Conservation (phyloP, 495 filamentous ascomycete genomes). For the Penicillium samsonianum region DNA sequence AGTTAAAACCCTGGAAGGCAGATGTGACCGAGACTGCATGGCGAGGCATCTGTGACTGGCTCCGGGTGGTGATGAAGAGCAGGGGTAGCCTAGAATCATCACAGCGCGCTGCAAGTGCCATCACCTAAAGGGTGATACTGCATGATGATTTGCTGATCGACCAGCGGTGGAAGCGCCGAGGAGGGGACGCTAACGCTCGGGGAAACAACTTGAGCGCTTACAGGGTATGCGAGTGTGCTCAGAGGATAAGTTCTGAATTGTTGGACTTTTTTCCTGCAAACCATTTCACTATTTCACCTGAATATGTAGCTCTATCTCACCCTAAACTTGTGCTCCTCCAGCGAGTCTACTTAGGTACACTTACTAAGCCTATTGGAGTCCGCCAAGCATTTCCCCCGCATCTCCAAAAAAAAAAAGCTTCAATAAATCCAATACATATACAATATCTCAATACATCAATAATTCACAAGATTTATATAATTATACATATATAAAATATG, state of each 20-base stretch:
- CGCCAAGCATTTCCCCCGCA: conserved; percentile 13
- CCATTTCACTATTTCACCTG: background rate
- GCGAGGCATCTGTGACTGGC: conserved; percentile 19
- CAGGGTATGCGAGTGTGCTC: background rate
- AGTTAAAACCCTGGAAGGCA: conserved; percentile 35
- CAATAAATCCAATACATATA: background rate
- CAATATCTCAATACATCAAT: background rate
- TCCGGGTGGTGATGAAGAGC: conserved; percentile 13
- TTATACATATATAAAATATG: conserved; percentile 33
- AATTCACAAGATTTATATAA: background rate
- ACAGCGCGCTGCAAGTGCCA: conserved; percentile 17
- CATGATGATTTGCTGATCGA: conserved; percentile 12
- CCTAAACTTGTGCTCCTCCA: too few relatives aligned
- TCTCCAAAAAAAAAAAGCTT: conserved; percentile 13
- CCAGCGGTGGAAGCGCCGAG: conserved; percentile 10
- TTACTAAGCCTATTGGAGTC: background rate
- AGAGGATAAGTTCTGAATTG: background rate
- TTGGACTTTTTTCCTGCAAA: background rate
- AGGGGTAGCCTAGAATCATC: conserved; percentile 16
- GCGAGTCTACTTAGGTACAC: too few relatives aligned
- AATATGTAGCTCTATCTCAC: background rate
- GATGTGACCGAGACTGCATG: conserved; percentile 44
- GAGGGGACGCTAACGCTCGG: conserved; percentile 11
- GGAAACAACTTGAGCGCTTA: conserved; percentile 11
- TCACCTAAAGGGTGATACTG: conserved; percentile 15